A percentile compares a stretch with the other conserved stretches of the same genome.
Evolutionary conservation across 2,329 filamentous ascomycete genomes (phyloP).

Genomic region (Biscogniauxia mediterranea): DNA sequence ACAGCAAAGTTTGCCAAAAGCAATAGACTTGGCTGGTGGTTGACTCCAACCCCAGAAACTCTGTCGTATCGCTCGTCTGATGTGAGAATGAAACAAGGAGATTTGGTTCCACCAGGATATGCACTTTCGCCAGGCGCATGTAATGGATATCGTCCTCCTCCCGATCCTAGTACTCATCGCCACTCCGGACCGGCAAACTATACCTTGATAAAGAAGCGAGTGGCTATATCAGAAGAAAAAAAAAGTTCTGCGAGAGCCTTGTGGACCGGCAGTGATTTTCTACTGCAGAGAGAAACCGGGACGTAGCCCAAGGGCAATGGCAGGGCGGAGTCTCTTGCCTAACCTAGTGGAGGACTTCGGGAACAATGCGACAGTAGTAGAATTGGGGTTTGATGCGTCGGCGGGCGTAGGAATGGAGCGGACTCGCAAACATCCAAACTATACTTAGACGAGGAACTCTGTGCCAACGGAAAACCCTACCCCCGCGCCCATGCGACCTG

Average conservation of each 20-base stretch:
- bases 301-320: not conserved
- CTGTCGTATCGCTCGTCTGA: not conserved
- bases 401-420: not conserved
- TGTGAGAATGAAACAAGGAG: not conserved
- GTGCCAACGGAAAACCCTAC: not conserved
- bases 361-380: not conserved
- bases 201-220: not conserved
- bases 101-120: not conserved
- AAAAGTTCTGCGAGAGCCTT: not conserved
- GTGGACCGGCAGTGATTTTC: not conserved
- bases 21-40: not conserved
- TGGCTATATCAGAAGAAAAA: not conserved
- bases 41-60: not conserved
- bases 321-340: not conserved
- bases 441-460: not conserved
- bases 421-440: not conserved
- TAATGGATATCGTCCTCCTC: not conserved
- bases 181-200: not conserved
- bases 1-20: not conserved
- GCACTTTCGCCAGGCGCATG: not conserved
- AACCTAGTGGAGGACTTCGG: not conserved
- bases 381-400: not conserved
- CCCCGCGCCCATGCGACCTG: not conserved
- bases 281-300: not conserved
- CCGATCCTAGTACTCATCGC: not conserved